Base-by-base conservation (phyloP, 305 asterid genomes). In the Striga hermonthica region DNA sequence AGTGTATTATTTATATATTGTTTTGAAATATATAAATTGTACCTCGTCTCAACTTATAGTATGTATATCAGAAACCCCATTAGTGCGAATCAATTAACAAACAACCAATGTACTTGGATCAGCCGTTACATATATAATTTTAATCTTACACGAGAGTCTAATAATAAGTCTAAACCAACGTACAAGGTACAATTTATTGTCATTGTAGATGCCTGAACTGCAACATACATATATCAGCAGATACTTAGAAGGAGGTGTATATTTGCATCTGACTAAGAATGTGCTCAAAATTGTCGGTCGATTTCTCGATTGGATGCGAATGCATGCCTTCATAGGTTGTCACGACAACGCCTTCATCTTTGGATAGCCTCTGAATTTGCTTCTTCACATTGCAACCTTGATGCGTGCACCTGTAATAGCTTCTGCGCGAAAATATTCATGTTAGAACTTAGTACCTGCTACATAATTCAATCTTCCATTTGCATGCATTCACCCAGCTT, bases 281-380 rank as follows among this genome's bases (percentile, higher is more conserved):
- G 55, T 85, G 91, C 60, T 90, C 88, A 35, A 90, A 90, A 61
- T 85, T 90, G 59, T 90, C 95, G 0, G 86, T 82, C 12, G 91
- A 82, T 57, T 83, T 87, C 53, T 83, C 80, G 53, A 82, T 84
- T 3, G 94, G 77, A 78, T 90, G 97, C 0, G 95, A 83, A 69
- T 90, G 97, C 72, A 80, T 81, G 10, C 97, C 97, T 73, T 90
- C 95, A 9, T 90, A 90, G 12, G 97, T 90, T 41, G 97, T 90
- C 28, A 87, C 95, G 1, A 90, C 97, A 16, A 87, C 35, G 12
- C 76, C 86, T 78, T 83, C 97, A 55, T 90, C 97, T 69, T 78
- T 82, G 0, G 97, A 90, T 7, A 90, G 78, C 77, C 97, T 72
- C 53, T 90, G 97, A 15, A 89, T 88, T 76, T 87, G 97, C 68